phyloP scores from a whole-genome alignment of 495 filamentous ascomycete species.

The Aspergillus steynii region DNA sequence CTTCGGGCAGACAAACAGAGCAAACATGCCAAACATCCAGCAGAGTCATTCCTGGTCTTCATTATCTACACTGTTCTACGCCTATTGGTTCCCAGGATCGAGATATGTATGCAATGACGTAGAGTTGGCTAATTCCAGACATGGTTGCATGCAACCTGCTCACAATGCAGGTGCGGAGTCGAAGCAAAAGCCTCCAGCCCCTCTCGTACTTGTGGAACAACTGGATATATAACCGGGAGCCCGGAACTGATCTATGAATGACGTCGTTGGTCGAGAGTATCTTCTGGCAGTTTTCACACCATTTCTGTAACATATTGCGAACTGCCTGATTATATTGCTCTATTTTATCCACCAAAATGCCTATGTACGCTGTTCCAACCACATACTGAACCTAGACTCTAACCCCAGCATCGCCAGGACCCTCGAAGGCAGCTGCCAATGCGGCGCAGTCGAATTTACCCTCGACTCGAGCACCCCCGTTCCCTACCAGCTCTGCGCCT shows the following conservation, averaged over 20 bases:
- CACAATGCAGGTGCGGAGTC: background rate
- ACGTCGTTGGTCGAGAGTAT: background rate
- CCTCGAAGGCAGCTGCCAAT: slow-evolving; percentile 57
- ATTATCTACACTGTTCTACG: too few species aligned
- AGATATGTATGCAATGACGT: background rate
- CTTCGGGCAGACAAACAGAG: slow-evolving; percentile 31
- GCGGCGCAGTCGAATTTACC: slow-evolving; percentile 52
- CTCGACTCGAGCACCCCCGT: slow-evolving; percentile 54
- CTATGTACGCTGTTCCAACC: slow-evolving; percentile 9
- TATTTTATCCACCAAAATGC: slow-evolving; percentile 4
- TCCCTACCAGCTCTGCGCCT: slow-evolving; percentile 57
- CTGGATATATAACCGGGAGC: background rate
- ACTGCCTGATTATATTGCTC: background rate
- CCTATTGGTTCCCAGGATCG: background rate
- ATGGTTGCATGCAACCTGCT: background rate
- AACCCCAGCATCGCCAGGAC: slow-evolving; percentile 31
- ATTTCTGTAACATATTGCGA: background rate
- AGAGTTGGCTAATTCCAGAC: background rate
- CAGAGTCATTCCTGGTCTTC: background rate
- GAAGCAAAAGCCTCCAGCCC: background rate
- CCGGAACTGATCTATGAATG: background rate
- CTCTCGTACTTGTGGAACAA: background rate
- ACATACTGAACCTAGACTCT: background rate
- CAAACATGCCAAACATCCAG: slow-evolving; percentile 39
- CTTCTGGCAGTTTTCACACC: too few species aligned